Percentiles rank a stretch among this genome's conserved stretches.
These are phyloP conservation scores for Juglanconis sp. DNA, from an alignment of 2,329 filamentous ascomycete species.

Conservation along the genomic window DNA sequence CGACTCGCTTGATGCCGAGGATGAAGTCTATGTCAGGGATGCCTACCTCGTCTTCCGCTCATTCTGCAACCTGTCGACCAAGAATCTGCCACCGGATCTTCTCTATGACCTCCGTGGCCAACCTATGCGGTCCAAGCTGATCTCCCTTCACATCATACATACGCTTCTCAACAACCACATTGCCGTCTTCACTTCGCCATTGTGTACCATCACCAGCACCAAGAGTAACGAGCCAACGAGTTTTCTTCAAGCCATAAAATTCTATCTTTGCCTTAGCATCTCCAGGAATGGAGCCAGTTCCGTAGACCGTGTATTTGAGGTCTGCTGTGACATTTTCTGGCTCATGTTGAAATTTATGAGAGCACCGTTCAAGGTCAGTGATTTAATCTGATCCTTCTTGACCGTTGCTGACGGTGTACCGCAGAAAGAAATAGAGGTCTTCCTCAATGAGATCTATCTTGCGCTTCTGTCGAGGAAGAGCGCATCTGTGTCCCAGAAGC, in stretches of 20 bases:
- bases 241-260: conserved; percentile 93
- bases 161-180: conserved; percentile 94
- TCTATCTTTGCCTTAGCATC: conserved; percentile 91
- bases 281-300: conserved; percentile 94
- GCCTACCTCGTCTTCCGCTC: conserved; percentile 96
- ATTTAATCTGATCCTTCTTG: not conserved
- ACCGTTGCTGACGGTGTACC: conserved; percentile 6
- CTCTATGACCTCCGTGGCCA: conserved; percentile 89
- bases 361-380: conserved; percentile 79
- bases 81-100: conserved; percentile 83
- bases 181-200: conserved; percentile 81
- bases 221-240: conserved; percentile 83
- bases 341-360: conserved; percentile 92
- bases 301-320: conserved; percentile 87
- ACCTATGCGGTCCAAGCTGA: conserved; percentile 93
- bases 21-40: conserved; percentile 95
- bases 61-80: conserved; percentile 96
- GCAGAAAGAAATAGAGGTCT: conserved; percentile 94
- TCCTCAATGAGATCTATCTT: conserved; percentile 95
- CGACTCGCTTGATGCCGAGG: conserved; percentile 67
- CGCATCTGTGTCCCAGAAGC: conserved; percentile 85
- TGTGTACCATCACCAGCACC: conserved; percentile 89
- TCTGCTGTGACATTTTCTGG: conserved; percentile 97
- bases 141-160: conserved; percentile 93
- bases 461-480: conserved; percentile 84